phyloP scores from a whole-genome alignment of 345 rosid genomes.

The Populus alba region DNA sequence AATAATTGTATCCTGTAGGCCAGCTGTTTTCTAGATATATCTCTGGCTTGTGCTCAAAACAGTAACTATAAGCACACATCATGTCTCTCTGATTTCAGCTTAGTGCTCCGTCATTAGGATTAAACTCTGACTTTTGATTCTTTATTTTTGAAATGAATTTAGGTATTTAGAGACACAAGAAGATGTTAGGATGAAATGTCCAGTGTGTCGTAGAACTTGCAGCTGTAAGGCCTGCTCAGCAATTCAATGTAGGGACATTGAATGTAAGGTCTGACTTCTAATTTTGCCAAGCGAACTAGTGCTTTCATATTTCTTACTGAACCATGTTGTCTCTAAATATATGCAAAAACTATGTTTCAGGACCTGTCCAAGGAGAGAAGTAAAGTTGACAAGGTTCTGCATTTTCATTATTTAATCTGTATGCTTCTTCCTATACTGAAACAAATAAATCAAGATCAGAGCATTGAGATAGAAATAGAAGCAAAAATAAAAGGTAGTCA shows the following conservation, averaged over 20 bases:
- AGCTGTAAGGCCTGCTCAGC: slow-evolving; percentile 71
- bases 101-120: not conserved
- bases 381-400: slow-evolving; percentile 58
- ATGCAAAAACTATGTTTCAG: slow-evolving; percentile 44
- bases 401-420: slow-evolving; percentile 81
- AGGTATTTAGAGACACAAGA: slow-evolving; percentile 64
- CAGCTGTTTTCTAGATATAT: not conserved
- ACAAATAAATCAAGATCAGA: slow-evolving; percentile 63
- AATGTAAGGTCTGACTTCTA: slow-evolving; percentile 71
- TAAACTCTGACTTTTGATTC: slow-evolving; percentile 1
- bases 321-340: slow-evolving; percentile 12
- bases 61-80: not conserved
- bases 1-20: no score
- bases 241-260: slow-evolving; percentile 49
- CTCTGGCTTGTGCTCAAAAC: not conserved
- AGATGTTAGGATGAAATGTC: slow-evolving; percentile 77
- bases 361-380: slow-evolving; percentile 37
- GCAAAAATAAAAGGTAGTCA: slow-evolving; percentile 60
- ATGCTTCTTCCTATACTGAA: slow-evolving; percentile 88
- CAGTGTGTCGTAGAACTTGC: slow-evolving; percentile 81
- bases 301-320: slow-evolving; percentile 12
- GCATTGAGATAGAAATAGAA: slow-evolving; percentile 60
- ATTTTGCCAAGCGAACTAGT: slow-evolving; percentile 12
- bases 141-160: slow-evolving; percentile 26
- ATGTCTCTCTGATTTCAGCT: not conserved